phyloP scores from a whole-genome alignment of 116 monocot species.

The Phalaenopsis hybrid region DNA sequence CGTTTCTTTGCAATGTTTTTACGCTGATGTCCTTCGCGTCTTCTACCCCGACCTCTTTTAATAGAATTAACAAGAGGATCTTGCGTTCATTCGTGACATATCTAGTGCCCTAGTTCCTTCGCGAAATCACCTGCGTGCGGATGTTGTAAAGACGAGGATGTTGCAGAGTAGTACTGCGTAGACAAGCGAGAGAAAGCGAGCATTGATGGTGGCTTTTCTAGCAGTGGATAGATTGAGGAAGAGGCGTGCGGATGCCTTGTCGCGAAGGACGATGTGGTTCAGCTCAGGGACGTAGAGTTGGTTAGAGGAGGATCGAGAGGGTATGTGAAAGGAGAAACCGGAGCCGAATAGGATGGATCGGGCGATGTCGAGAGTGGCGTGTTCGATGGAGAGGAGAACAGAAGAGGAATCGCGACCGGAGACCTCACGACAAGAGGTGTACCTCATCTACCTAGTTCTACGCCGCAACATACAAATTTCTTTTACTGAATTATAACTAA shows the following conservation, averaged over 20 bases:
- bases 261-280: constrained; percentile 81
- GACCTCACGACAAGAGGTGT: too few relatives aligned
- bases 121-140: too few relatives aligned
- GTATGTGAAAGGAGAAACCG: constrained; percentile 91
- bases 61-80: too few relatives aligned
- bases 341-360: constrained; percentile 53
- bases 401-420: too few relatives aligned
- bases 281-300: constrained; percentile 89
- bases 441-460: too few relatives aligned
- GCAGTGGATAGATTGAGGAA: constrained; percentile 79
- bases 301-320: constrained; percentile 84
- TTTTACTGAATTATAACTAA: too few relatives aligned
- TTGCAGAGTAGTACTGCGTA: constrained; percentile 59
- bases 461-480: too few relatives aligned
- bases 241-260: constrained; percentile 54
- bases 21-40: too few relatives aligned
- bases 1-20: too few relatives aligned
- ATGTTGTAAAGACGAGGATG: constrained; percentile 45
- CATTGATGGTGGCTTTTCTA: constrained; percentile 71
- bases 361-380: constrained; percentile 42
- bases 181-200: constrained; percentile 33
- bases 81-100: too few relatives aligned
- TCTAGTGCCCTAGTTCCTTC: too few relatives aligned
- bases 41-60: too few relatives aligned
- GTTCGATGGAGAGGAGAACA: constrained; percentile 42